phyloP scores from a whole-genome alignment of 2,329 filamentous ascomycete species.

The Paraphoma sp. region DNA sequence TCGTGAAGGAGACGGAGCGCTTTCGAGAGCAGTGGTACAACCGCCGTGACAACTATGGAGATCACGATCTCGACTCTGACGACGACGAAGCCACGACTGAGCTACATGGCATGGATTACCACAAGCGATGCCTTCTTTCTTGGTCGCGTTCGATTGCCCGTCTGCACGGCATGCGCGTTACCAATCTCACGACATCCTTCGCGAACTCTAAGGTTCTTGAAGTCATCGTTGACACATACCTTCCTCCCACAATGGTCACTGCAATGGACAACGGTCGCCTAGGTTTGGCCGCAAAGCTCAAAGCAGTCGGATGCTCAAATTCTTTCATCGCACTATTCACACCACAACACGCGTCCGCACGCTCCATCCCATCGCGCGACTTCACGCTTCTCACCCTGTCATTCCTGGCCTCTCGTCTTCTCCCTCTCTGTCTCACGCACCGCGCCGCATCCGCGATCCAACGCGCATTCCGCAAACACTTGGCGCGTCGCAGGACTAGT shows the following conservation, averaged over 20 bases:
- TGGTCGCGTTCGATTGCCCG: slow-evolving; percentile 63
- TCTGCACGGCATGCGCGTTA: slow-evolving; percentile 54
- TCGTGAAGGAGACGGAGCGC: slow-evolving; percentile 59
- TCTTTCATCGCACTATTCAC: slow-evolving; percentile 56
- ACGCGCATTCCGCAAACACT: slow-evolving; percentile 54
- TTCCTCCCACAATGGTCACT: slow-evolving; percentile 33
- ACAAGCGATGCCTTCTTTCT: slow-evolving; percentile 56
- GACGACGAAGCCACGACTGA: slow-evolving; percentile 30
- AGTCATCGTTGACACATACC: slow-evolving; percentile 65
- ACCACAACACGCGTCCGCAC: slow-evolving; percentile 23
- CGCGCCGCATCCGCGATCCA: slow-evolving; percentile 63
- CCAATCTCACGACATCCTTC: slow-evolving; percentile 66
- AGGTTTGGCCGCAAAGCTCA: slow-evolving; percentile 46
- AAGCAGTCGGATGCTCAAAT: slow-evolving; percentile 50
- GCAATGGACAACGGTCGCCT: slow-evolving; percentile 6
- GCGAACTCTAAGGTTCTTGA: slow-evolving; percentile 61
- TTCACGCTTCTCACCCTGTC: slow-evolving; percentile 64
- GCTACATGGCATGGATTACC: slow-evolving; percentile 38
- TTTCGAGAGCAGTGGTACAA: slow-evolving; percentile 46
- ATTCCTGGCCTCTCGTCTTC: slow-evolving; percentile 65
- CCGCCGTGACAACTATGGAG: slow-evolving; percentile 33
- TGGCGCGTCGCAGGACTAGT: slow-evolving; percentile 35
- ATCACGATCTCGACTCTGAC: slow-evolving; percentile 43
- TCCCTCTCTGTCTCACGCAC: slow-evolving; percentile 57
- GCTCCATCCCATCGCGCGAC: slow-evolving; percentile 58